These are phyloP conservation scores for Alloascoidea africana DNA, from an alignment of 805 yeast genomes.

Conservation along the genomic window DNA sequence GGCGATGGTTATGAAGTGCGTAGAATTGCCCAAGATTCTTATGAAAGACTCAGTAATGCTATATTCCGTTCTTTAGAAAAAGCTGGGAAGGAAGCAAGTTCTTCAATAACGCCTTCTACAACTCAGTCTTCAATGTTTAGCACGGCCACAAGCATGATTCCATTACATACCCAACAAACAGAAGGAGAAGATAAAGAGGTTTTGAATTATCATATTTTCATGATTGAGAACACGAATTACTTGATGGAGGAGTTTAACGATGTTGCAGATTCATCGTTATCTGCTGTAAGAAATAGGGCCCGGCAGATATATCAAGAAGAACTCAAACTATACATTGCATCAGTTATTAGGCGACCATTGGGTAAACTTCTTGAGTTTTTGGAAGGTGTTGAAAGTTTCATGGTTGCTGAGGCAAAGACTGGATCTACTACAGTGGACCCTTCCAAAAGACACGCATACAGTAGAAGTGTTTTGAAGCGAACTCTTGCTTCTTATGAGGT, in stretches of 20 bases:
- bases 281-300: conserved; percentile 12
- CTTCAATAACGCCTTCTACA: conserved; percentile 5
- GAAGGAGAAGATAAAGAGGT: conserved; percentile 20
- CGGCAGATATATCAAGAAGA: conserved; percentile 19
- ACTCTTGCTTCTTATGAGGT: conserved; percentile 41
- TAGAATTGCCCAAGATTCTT: conserved; percentile 14
- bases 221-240: conserved; percentile 40
- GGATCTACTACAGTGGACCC: conserved; percentile 22
- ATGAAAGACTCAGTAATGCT: conserved; percentile 15
- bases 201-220: conserved; percentile 26
- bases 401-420: conserved; percentile 19
- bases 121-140: conserved; percentile 8
- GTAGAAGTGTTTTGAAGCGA: conserved; percentile 39
- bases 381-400: conserved; percentile 40
- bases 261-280: conserved; percentile 4
- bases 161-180: neutral
- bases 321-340: conserved; percentile 26
- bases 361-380: conserved; percentile 59
- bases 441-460: conserved; percentile 48
- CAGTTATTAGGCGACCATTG: conserved; percentile 35
- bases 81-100: conserved; percentile 11
- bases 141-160: conserved; percentile 5
- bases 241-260: conserved; percentile 22
- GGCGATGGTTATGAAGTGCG: conserved; percentile 11
- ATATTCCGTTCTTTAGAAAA: conserved; percentile 17